Evolutionary conservation across 345 rosid genomes (phyloP).

Genomic region (Eutrema yunnanense): DNA sequence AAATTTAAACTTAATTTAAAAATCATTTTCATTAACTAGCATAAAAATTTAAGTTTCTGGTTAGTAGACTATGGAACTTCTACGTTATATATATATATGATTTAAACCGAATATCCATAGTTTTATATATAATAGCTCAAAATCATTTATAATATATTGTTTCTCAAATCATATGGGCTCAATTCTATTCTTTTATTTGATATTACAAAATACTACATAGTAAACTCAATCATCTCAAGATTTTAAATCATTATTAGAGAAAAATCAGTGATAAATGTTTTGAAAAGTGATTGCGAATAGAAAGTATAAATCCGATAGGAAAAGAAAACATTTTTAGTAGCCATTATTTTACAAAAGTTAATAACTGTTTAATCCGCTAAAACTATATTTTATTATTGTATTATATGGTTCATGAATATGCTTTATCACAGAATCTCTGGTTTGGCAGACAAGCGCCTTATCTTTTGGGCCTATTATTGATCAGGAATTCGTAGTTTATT

Average conservation of each 20-base stretch:
- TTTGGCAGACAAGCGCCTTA: too few relatives aligned
- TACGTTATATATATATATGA: too few relatives aligned
- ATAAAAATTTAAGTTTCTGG: too few relatives aligned
- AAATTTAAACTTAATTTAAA: too few relatives aligned
- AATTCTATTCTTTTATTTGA: neutral
- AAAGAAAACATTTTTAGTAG: neutral
- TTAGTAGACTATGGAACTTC: too few relatives aligned
- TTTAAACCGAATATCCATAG: too few relatives aligned
- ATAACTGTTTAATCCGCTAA: neutral
- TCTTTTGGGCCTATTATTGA: neutral
- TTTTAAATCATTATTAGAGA: neutral
- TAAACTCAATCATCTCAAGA: neutral
- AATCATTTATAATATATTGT: too few relatives aligned
- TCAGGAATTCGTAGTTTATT: neutral
- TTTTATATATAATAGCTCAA: too few relatives aligned
- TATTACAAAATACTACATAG: neutral
- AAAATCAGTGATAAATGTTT: neutral
- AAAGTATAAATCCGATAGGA: neutral
- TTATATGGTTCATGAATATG: neutral
- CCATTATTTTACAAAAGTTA: neutral
- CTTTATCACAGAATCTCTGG: neutral
- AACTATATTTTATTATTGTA: neutral
- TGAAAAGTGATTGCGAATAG: neutral
- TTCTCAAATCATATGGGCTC: neutral
- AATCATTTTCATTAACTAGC: too few relatives aligned